Evolutionary conservation across 2,329 filamentous ascomycete genomes (phyloP).

Genomic region (Phaeosphaeria sp.): DNA sequence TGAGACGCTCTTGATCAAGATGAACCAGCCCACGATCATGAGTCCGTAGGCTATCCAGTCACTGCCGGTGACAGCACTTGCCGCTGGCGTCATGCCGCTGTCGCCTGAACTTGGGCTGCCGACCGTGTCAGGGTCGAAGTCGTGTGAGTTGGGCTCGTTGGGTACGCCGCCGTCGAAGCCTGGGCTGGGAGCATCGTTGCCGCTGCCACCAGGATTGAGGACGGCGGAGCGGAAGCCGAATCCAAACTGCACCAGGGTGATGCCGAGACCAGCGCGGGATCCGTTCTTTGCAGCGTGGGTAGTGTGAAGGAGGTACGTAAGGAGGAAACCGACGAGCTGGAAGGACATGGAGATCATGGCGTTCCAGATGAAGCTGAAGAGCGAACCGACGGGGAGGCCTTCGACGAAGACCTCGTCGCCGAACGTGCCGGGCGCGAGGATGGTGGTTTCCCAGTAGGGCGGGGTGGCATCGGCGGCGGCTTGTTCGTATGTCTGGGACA

Average conservation of each 20-base stretch:
- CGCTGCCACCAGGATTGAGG: slow-evolving; percentile 42
- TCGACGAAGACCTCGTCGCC: slow-evolving; percentile 96
- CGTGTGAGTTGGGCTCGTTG: slow-evolving; percentile 86
- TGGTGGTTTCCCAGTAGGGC: slow-evolving; percentile 99
- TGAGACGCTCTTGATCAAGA: slow-evolving; percentile 90
- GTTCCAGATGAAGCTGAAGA: slow-evolving; percentile 91
- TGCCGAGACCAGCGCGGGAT: slow-evolving; percentile 89
- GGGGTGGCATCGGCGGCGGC: slow-evolving; percentile 94
- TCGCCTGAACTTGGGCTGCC: slow-evolving; percentile 40
- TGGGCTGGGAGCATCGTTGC: slow-evolving; percentile 58
- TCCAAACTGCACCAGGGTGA: slow-evolving; percentile 94
- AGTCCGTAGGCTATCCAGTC: slow-evolving; percentile 92
- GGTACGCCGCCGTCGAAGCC: slow-evolving; percentile 67
- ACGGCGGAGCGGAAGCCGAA: slow-evolving; percentile 83
- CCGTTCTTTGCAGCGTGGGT: slow-evolving; percentile 98
- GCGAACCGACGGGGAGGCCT: slow-evolving; percentile 87
- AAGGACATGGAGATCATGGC: slow-evolving; percentile 96
- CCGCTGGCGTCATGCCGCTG: slow-evolving; percentile 43
- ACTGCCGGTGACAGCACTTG: slow-evolving; percentile 69
- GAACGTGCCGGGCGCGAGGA: slow-evolving; percentile 89
- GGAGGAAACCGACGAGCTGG: slow-evolving; percentile 93
- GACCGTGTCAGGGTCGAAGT: slow-evolving; percentile 79
- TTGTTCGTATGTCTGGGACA: slow-evolving; percentile 88
- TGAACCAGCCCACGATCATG: slow-evolving; percentile 99
- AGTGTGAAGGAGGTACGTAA: slow-evolving; percentile 97